Evolutionary conservation across 768 basidiomycete species (phyloP).

Genomic region (Tricholoma hemisulphureum): DNA sequence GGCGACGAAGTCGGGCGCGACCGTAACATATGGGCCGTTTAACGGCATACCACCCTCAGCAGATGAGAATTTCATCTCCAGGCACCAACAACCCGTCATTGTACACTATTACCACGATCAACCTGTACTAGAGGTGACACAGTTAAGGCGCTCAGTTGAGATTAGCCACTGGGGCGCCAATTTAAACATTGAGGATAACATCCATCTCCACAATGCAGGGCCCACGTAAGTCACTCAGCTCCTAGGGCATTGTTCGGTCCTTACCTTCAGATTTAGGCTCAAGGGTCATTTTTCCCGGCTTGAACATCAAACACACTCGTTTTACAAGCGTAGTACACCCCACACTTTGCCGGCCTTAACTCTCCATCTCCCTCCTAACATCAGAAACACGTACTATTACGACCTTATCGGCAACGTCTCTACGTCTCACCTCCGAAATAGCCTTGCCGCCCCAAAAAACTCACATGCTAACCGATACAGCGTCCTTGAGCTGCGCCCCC

Average conservation of each 20-base stretch:
- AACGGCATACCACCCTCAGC: slow-evolving; percentile 68
- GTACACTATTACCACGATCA: slow-evolving; percentile 84
- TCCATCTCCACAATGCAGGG: slow-evolving; percentile 84
- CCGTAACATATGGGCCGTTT: slow-evolving; percentile 88
- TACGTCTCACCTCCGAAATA: slow-evolving; percentile 78
- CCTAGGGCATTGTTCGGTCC: background rate
- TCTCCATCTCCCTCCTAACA: slow-evolving; percentile 81
- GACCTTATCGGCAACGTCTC: slow-evolving; percentile 96
- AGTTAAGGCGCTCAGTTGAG: slow-evolving; percentile 75
- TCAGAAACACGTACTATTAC: slow-evolving; percentile 83
- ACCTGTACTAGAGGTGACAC: slow-evolving; percentile 74
- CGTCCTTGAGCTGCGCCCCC: slow-evolving; percentile 77
- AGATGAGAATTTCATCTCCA: slow-evolving; percentile 50
- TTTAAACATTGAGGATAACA: slow-evolving; percentile 88
- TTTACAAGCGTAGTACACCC: slow-evolving; percentile 61
- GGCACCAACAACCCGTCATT: slow-evolving; percentile 61
- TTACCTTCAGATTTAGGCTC: slow-evolving; percentile 48
- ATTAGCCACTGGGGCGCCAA: slow-evolving; percentile 98
- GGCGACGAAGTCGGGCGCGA: slow-evolving; percentile 73
- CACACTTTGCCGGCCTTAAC: slow-evolving; percentile 72
- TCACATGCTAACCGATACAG: slow-evolving; percentile 54
- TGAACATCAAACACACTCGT: slow-evolving; percentile 75
- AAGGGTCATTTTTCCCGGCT: slow-evolving; percentile 96
- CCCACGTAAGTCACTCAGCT: slow-evolving; percentile 61
- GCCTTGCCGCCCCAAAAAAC: slow-evolving; percentile 63